Conservation (phyloP, 352 stramenopile species). For the Chrysophaeum taylorii region DNA sequence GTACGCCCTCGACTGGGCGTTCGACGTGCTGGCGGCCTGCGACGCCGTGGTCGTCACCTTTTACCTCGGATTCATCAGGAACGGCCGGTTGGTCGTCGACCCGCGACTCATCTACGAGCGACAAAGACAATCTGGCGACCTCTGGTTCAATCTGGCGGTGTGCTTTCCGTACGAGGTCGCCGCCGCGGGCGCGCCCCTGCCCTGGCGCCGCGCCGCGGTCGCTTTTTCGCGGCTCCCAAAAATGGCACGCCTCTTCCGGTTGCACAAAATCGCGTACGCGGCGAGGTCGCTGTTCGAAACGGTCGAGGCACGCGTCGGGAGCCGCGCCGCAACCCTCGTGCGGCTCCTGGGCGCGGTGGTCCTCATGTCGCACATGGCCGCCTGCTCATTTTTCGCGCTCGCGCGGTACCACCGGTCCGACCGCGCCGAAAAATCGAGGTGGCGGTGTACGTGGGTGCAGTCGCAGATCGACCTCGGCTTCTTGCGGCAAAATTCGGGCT, state of each 20-base stretch:
- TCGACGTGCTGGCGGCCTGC: constrained; percentile 37
- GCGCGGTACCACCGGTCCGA: constrained; percentile 26
- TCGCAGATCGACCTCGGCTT: constrained; percentile 41
- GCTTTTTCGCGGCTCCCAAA: constrained; percentile 32
- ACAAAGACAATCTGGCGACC: constrained; percentile 9
- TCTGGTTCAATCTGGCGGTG: background rate
- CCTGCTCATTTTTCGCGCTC: constrained; percentile 36
- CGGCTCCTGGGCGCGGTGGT: constrained; percentile 37
- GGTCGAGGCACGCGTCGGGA: background rate
- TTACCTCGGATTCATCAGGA: constrained; percentile 28
- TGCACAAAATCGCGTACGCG: background rate
- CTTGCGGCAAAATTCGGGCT: constrained; percentile 30
- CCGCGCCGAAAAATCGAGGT: constrained; percentile 22
- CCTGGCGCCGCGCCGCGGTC: background rate
- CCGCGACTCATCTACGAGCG: background rate
- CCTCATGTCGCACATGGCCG: constrained; percentile 38
- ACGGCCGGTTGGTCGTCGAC: constrained; percentile 36
- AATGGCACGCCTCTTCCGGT: constrained; percentile 28
- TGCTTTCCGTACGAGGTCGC: background rate
- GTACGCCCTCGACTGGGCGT: constrained; percentile 34
- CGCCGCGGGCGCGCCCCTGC: background rate
- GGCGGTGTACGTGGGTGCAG: constrained; percentile 44
- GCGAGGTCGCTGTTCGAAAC: background rate
- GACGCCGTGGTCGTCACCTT: constrained; percentile 37
- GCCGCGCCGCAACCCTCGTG: constrained; percentile 17